Base-by-base conservation (phyloP, 305 asterid genomes). In the Rubia occidens region DNA sequence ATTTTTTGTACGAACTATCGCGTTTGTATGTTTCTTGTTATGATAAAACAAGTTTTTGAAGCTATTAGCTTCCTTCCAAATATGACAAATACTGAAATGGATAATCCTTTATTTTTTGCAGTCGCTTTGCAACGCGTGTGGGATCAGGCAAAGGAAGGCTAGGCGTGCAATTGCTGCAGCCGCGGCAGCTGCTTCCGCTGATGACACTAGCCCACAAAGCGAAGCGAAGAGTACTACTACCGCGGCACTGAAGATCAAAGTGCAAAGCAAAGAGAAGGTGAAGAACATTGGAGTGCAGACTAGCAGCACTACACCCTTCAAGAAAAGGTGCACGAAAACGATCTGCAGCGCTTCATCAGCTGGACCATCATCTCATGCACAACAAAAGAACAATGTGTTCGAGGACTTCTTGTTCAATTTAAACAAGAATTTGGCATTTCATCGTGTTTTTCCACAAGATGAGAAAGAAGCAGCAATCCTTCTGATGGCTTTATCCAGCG, bases 121-220 rank as follows among this genome's bases (percentile, higher is more conserved):
- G 98, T 88, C 97, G 0, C 96, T 92, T 39, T 92, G 98, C 72
- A 92, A 92, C 65, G 98, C 98, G 2, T 92, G 98, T 70, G 98
- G 98, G 69, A 92, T 92, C n/a, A 73, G 98, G 72, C 97, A 92
- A 66, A 82, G 97, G 70, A 92, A 92, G 81, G 96, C 98, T 0
- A 82, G 98, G 78, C 84, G 93, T 24, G 96, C 97, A 72, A 72
- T 87, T 86, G 95, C 88, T 0, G 91, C 88, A 0, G 83, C 83
- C 0, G 82, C 84, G 0, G 80, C 87, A 32, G 72, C 63, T 5
- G 60, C 58, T 4, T 83, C 83, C 0, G 78, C 87, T 13, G 71
- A 68, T 11, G 83, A 76, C 35, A 53, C 77, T 8, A 55, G 68
- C 2, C 70, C 44, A 17, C 60, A 72, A 15, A 15, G 43, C 5